Evolutionary conservation across 805 yeast genomes (phyloP).

Genomic region (Kregervanrija pseudodelftensis): DNA sequence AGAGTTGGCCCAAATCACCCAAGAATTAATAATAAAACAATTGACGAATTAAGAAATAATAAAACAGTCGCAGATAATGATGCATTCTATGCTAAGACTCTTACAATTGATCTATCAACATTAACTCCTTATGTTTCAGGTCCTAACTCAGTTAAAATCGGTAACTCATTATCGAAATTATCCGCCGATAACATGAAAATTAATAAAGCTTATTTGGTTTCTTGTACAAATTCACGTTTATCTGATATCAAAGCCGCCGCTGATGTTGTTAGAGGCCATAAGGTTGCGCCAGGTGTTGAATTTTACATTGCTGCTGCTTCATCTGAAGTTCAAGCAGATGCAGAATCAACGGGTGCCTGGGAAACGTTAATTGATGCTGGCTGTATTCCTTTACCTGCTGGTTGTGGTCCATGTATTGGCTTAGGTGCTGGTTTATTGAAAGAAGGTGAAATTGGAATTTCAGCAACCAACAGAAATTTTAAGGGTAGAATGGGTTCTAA

Average conservation of each 20-base stretch:
- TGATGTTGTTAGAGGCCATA: conserved; percentile 69
- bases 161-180: conserved; percentile 70
- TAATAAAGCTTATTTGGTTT: conserved; percentile 94
- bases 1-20: conserved; percentile 55
- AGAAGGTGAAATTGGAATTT: conserved; percentile 96
- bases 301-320: conserved; percentile 98
- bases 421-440: conserved; percentile 88
- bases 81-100: conserved; percentile 83
- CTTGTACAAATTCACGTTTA: conserved; percentile 93
- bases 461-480: conserved; percentile 97
- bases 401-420: conserved; percentile 99
- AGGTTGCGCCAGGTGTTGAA: conserved; percentile 84
- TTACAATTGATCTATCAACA: conserved; percentile 71
- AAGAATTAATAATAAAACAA: conserved; percentile 60
- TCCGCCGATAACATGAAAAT: conserved; percentile 67
- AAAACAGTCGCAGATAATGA: conserved; percentile 54
- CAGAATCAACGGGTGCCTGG: conserved; percentile 92
- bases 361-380: conserved; percentile 84
- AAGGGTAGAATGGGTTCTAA: conserved; percentile 99
- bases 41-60: conserved; percentile 42
- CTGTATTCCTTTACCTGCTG: conserved; percentile 91
- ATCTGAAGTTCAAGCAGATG: conserved; percentile 85
- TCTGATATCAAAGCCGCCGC: conserved; percentile 96
- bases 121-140: conserved; percentile 89
- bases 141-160: conserved; percentile 93